Conservation (phyloP, 2,329 filamentous ascomycete species). For the Tolypocladium guangdongense region DNA sequence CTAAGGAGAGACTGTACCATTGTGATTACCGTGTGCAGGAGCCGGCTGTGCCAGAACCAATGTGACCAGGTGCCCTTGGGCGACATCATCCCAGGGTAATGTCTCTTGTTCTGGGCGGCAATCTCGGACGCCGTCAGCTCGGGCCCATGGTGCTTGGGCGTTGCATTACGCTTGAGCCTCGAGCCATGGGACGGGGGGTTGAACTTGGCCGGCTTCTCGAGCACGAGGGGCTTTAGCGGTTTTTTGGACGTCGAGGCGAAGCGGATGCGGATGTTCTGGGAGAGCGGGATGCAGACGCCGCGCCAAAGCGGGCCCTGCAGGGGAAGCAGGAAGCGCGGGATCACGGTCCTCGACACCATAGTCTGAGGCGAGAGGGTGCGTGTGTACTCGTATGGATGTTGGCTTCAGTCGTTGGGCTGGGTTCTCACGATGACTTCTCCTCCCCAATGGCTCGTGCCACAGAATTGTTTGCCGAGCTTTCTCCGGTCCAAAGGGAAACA, state of each 20-base stretch:
- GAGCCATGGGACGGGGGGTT: constrained; percentile 83
- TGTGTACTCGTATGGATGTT: too few relatives aligned
- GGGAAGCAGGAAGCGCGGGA: constrained; percentile 59
- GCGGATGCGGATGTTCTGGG: constrained; percentile 23
- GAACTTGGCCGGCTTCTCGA: constrained; percentile 83
- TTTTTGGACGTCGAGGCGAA: constrained; percentile 17
- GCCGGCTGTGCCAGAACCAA: constrained; percentile 70
- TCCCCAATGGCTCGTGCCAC: neutral
- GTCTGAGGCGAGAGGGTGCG: constrained; percentile 5
- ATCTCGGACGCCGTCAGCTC: constrained; percentile 54
- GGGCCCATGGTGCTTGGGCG: constrained; percentile 65
- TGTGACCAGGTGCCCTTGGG: constrained; percentile 71
- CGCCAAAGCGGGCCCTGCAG: constrained; percentile 48
- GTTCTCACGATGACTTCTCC: neutral
- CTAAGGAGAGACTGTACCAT: constrained; percentile 46
- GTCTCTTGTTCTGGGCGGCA: constrained; percentile 52
- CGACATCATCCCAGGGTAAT: constrained; percentile 86
- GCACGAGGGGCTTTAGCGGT: constrained; percentile 49
- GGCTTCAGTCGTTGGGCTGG: neutral
- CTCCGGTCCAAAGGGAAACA: constrained; percentile 1
- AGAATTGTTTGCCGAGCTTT: constrained; percentile 10
- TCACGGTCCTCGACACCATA: constrained; percentile 39
- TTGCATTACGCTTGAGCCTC: constrained; percentile 44
- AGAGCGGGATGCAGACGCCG: constrained; percentile 22
- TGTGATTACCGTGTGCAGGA: constrained; percentile 72